Evolutionary conservation across 1,284 basidiomycete genomes (phyloP), one percentile per base, ranked within the genome.

Genomic region (Pseudozyma tsukubaensis): DNA sequence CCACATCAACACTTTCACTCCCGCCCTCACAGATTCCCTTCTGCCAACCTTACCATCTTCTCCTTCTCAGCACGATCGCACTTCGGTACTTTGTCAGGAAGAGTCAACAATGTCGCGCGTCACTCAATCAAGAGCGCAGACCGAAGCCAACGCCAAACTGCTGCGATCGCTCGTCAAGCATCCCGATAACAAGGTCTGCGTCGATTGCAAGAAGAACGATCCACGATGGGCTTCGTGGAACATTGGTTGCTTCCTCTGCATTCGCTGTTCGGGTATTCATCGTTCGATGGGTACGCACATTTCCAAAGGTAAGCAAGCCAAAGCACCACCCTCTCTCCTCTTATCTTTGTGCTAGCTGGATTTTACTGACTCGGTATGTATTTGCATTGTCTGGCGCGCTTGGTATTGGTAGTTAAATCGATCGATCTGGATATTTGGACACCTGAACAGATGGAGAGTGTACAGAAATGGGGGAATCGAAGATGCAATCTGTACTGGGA

Each of bases 161-260:
- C 74, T 84, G 3, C 72, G 82, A 1, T 63, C 75, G 0, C 67
- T 83, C 39, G 82, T 82, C 48, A 84, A 83, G 85, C 88, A 87
- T 51, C 91, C 93, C 21, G 94, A 96, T 76, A 99, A 98, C 87
- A 98, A 96, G 86, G 85, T 91, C 19, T 97, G 95, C 79, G 81
- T 79, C 12, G 85, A 85, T 65, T 82, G 83, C 76, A 72, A 74
- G 61, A 75, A 80, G 45, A 73, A 63, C 50, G 96, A 98, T 87
- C 93, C 96, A 40, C 88, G 96, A 83, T 99, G 96, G 96, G 96
- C 96, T 19, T 95, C 94, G 1, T 97, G 95, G 93, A 99, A 98
- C 85, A 86, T 98, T 34, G 94, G 94, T 35, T 92, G 94, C 3
- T 97, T 93, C 84, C 87, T 97, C 42, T 99, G 96, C 85, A 98